phyloP scores from a whole-genome alignment of 352 stramenopile genomes.

The Chrysophaeum taylorii region DNA sequence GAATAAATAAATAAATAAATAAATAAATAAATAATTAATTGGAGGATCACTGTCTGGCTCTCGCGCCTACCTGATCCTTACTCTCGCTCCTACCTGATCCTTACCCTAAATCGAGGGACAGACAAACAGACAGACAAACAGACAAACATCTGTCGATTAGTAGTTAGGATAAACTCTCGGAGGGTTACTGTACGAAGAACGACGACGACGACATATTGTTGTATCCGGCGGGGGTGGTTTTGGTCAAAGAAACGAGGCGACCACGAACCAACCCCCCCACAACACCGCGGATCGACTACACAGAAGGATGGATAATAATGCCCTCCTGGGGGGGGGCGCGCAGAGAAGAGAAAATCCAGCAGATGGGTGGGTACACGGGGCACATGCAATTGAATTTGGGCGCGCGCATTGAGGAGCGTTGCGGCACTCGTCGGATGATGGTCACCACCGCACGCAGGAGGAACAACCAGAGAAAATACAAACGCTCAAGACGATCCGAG shows the following conservation, averaged over 20 bases:
- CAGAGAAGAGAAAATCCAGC: no score
- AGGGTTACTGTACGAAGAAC: neutral
- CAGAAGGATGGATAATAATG: no score
- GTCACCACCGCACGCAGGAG: neutral
- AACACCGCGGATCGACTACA: no score
- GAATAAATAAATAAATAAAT: slow-evolving; percentile 1
- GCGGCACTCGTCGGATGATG: neutral
- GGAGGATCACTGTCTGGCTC: neutral
- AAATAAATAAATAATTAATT: neutral
- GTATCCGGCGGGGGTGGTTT: no score
- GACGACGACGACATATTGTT: neutral
- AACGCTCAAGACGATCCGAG: neutral
- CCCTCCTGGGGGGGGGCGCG: no score
- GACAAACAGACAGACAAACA: no score
- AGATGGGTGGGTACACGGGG: no score
- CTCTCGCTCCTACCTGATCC: neutral
- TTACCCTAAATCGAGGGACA: no score
- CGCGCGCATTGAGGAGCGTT: neutral
- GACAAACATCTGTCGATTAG: neutral
- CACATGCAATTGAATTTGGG: no score
- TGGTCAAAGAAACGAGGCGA: no score
- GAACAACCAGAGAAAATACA: neutral
- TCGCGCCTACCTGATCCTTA: neutral
- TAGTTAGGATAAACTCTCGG: neutral
- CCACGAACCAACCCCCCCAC: no score